These are phyloP conservation scores for Colletotrichum sp. DNA, from an alignment of 2,329 filamentous ascomycete species.

Conservation along the genomic window DNA sequence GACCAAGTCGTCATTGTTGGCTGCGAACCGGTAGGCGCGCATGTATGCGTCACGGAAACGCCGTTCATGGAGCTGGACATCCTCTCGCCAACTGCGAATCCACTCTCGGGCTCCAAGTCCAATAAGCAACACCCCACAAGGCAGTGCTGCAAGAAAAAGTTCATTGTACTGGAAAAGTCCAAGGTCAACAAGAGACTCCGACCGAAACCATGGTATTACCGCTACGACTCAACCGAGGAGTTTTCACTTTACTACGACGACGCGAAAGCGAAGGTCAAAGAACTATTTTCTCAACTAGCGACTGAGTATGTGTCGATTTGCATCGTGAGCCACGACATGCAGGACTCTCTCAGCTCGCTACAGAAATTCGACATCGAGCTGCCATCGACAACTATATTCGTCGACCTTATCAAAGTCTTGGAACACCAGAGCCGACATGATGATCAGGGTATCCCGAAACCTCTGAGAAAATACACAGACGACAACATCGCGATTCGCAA, in stretches of 20 bases:
- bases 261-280: background rate
- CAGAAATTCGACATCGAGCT: background rate
- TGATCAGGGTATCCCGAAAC: background rate
- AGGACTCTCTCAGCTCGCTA: background rate
- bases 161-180: background rate
- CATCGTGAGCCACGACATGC: background rate
- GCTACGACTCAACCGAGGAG: background rate
- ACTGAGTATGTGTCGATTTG: background rate
- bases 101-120: background rate
- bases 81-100: background rate
- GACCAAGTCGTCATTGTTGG: background rate
- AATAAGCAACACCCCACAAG: background rate
- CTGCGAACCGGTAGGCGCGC: background rate
- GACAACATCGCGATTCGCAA: background rate
- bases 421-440: background rate
- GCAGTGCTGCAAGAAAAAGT: background rate
- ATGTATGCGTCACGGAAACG: background rate
- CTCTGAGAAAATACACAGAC: background rate
- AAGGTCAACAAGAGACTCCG: background rate
- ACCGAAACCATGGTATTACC: background rate
- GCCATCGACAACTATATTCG: background rate
- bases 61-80: background rate
- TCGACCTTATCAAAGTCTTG: background rate
- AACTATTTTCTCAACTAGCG: fast-evolving
- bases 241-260: background rate